phyloP scores from a whole-genome alignment of 768 basidiomycete genomes.

The Dioszegia aurantiaca region DNA sequence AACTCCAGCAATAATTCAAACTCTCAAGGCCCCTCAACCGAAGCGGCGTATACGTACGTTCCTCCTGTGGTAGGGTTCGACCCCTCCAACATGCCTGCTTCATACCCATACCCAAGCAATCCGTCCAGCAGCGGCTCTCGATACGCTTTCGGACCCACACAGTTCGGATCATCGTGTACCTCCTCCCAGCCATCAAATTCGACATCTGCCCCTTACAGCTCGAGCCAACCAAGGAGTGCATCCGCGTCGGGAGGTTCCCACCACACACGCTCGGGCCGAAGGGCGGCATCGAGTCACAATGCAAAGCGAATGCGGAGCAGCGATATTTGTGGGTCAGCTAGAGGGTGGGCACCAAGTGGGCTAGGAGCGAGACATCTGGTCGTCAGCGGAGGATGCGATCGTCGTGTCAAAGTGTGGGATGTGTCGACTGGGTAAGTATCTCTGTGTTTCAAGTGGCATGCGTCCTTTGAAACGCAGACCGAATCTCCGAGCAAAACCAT shows the following conservation, averaged over 20 bases:
- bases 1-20: too few species aligned
- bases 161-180: too few species aligned
- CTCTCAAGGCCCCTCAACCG: too few species aligned
- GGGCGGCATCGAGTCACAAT: background rate
- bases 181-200: too few species aligned
- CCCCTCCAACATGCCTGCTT: background rate
- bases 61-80: background rate
- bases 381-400: constrained; percentile 90
- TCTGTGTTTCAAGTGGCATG: too few species aligned
- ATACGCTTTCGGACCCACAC: background rate
- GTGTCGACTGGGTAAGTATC: constrained; percentile 72
- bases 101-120: background rate
- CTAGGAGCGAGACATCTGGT: constrained; percentile 60
- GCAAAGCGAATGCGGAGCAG: constrained; percentile 53
- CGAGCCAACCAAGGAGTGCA: too few species aligned
- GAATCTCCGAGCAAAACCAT: too few species aligned
- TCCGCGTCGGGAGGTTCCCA: too few species aligned
- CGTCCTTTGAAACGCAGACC: too few species aligned
- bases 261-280: background rate
- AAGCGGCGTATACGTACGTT: constrained; percentile 8
- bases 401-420: constrained; percentile 89
- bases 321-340: constrained; percentile 62
- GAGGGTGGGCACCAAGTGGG: constrained; percentile 83
- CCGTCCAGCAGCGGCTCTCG: background rate
- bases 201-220: too few species aligned